Base-by-base conservation (phyloP, 2,329 filamentous ascomycete species). In the Fusarium scirpi region DNA sequence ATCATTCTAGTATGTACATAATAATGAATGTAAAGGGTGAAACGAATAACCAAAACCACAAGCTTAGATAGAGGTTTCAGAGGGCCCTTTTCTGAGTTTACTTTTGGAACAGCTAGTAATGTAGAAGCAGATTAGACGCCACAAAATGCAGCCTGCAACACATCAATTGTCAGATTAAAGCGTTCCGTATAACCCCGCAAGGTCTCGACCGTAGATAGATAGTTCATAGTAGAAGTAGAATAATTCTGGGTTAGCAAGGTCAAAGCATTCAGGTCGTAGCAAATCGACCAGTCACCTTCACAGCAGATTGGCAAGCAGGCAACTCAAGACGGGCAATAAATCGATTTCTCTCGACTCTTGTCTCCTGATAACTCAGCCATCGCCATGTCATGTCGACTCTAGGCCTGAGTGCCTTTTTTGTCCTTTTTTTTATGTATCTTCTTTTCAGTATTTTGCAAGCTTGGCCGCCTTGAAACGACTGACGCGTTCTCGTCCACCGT, bases 381-480 rank as follows among this genome's bases (percentile, higher is more conserved):
- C 20, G 45, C 45, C 40, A 57, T 60, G 18, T 10, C 45, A 47
- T 52, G 48, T 58, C 32, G 38, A 53, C 46, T 51, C 38, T 43
- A 65, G 58, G 46, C 51, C 22, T 29, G 65, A 57, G 54, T 48
- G 55, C 51, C 48, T 44, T 46, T 41, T 38, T 45, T 49, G 34
- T 48, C 22, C 41, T 49, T 71, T 55, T 66, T 70, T 4, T 47
- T 25, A 8, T 38, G 3, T 12, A n/a, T 69, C 12, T 41, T 65
- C 60, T n/a, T 52, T 59, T 75, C 59, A 89, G 63, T 85, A 82
- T 76, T 80, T 85, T 29, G 86, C 85, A 59, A 93, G 80, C 67
- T 89, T 86, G 4, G 91, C 91, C 51, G 91, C 91, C 82, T 89
- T 92, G 82, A 94, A 94, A 66, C 90, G 87, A 82, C 91, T 94